These are phyloP conservation scores for Aspergillus niger DNA, from an alignment of 2,329 filamentous ascomycete species.

Conservation along the genomic window DNA sequence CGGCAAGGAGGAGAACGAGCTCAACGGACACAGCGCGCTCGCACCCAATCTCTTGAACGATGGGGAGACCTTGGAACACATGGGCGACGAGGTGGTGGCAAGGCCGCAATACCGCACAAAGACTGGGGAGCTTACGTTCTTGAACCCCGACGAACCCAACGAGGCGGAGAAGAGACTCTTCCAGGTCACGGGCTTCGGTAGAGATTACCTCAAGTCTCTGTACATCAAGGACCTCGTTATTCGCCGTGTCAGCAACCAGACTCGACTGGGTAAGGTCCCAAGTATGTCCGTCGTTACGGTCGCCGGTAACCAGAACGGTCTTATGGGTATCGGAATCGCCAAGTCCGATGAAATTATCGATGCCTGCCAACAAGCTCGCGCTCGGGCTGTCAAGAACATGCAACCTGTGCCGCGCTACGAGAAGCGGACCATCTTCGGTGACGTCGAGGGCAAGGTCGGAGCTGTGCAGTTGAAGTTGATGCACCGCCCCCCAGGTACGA, in stretches of 20 bases:
- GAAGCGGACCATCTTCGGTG: conserved; percentile 85
- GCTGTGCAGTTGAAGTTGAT: conserved; percentile 83
- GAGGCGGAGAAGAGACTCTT: conserved; percentile 53
- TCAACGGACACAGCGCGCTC: conserved; percentile 52
- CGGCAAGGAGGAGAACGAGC: conserved; percentile 53
- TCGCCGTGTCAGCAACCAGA: conserved; percentile 85
- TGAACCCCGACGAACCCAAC: conserved; percentile 35
- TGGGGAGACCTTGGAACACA: conserved; percentile 36
- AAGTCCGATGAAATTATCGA: conserved; percentile 76
- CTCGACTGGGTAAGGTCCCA: conserved; percentile 88
- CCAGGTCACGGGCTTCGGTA: conserved; percentile 58
- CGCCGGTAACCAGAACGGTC: conserved; percentile 82
- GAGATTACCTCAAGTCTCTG: conserved; percentile 53
- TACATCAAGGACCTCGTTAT: conserved; percentile 71
- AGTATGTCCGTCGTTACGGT: conserved; percentile 75
- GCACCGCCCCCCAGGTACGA: conserved; percentile 81
- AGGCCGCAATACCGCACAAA: conserved; percentile 26
- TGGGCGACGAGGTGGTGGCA: conserved; percentile 11
- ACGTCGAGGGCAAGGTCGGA: conserved; percentile 79
- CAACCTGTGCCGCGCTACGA: conserved; percentile 90
- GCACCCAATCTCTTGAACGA: conserved; percentile 55
- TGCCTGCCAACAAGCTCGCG: conserved; percentile 70
- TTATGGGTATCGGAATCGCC: conserved; percentile 85
- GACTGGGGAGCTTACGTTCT: conserved; percentile 18
- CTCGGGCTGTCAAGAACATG: conserved; percentile 88